These are phyloP conservation scores for Nematocida displodere DNA, from an alignment of 371 early-diverging fungal species.

Conservation along the genomic window DNA sequence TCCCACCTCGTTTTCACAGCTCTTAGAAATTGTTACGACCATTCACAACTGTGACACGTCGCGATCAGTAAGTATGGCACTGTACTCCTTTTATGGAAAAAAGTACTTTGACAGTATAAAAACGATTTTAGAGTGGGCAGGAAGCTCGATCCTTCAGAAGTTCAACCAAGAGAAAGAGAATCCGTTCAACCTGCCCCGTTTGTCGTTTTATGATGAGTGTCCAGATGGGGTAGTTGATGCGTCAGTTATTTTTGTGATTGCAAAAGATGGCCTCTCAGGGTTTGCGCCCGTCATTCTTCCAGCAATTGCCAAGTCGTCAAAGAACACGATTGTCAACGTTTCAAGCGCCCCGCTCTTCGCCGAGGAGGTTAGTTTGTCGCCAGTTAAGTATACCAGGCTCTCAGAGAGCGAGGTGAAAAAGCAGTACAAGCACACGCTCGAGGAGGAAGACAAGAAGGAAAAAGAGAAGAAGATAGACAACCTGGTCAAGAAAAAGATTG, in stretches of 20 bases:
- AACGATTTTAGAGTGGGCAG: conserved; percentile 65
- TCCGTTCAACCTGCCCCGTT: conserved; percentile 58
- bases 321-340: conserved; percentile 48
- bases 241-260: conserved; percentile 53
- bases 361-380: not conserved
- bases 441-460: conserved; percentile 47
- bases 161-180: conserved; percentile 60
- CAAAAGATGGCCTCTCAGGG: conserved; percentile 46
- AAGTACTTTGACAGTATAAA: conserved; percentile 61
- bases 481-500: conserved; percentile 34
- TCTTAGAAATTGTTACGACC: conserved; percentile 79
- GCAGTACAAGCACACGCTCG: conserved; percentile 9
- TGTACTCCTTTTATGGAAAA: conserved; percentile 48
- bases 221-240: conserved; percentile 32
- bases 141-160: conserved; percentile 47
- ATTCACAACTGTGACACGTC: conserved; percentile 72
- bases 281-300: conserved; percentile 54
- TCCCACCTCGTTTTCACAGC: conserved; percentile 76
- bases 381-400: conserved; percentile 33
- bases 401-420: conserved; percentile 28
- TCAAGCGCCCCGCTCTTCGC: not conserved
- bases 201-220: conserved; percentile 50
- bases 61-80: conserved; percentile 66
- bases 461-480: conserved; percentile 42
- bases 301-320: conserved; percentile 37